Conservation (phyloP, 2,329 filamentous ascomycete species). For the Dissoconium aciculare region DNA sequence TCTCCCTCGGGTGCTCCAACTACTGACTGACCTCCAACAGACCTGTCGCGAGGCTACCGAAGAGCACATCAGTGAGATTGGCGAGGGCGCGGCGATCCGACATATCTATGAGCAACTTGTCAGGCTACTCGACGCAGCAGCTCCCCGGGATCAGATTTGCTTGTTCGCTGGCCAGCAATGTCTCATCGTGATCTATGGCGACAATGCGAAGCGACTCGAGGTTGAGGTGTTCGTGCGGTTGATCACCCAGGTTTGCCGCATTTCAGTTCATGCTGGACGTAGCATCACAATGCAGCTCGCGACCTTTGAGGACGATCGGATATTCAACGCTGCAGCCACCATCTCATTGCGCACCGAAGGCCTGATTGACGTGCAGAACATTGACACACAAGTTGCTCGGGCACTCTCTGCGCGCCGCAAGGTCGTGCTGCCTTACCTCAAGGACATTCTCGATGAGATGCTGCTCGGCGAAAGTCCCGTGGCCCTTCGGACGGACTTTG, state of each 20-base stretch:
- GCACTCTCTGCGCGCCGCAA: constrained; percentile 57
- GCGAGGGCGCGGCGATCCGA: constrained; percentile 39
- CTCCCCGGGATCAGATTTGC: constrained; percentile 42
- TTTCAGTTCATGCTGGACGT: constrained; percentile 43
- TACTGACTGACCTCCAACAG: constrained; percentile 43
- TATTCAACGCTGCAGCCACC: constrained; percentile 48
- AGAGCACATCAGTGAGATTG: constrained; percentile 43
- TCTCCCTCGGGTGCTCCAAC: constrained; percentile 38
- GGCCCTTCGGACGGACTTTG: constrained; percentile 72
- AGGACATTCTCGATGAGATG: constrained; percentile 61
- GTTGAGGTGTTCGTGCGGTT: constrained; percentile 49
- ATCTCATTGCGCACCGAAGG: constrained; percentile 44
- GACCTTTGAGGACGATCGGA: constrained; percentile 41
- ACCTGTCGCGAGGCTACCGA: constrained; percentile 42
- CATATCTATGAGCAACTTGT: constrained; percentile 44
- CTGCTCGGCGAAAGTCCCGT: constrained; percentile 64
- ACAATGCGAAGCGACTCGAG: constrained; percentile 41
- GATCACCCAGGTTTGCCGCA: constrained; percentile 45
- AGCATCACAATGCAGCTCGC: constrained; percentile 37
- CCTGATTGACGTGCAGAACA: constrained; percentile 44
- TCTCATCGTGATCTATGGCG: constrained; percentile 36
- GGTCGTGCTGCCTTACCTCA: constrained; percentile 63
- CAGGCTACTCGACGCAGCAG: constrained; percentile 37
- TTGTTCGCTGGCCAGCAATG: constrained; percentile 37
- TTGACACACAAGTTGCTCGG: constrained; percentile 53